phyloP scores from a whole-genome alignment of 169 alveolate genomes.

The Plasmodium gaboni region DNA sequence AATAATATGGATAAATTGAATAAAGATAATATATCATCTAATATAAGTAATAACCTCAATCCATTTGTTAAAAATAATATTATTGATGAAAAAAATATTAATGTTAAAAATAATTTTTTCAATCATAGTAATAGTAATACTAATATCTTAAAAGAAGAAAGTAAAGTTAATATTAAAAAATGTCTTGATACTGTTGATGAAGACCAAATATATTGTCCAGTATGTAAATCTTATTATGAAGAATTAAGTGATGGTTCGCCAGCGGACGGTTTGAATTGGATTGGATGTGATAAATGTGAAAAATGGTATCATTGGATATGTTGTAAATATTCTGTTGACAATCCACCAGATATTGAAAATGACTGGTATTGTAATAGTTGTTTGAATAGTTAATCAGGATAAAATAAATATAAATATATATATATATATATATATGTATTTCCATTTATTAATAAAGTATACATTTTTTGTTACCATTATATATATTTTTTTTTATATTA shows the following conservation, averaged over 20 bases:
- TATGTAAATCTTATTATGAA: slow-evolving; percentile 83
- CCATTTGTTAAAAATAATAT: too few relatives aligned
- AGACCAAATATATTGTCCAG: slow-evolving; percentile 85
- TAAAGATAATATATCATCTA: too few relatives aligned
- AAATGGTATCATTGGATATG: slow-evolving; percentile 88
- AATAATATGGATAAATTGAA: too few relatives aligned
- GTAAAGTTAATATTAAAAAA: slow-evolving; percentile 70
- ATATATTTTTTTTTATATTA: too few relatives aligned
- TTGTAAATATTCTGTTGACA: slow-evolving; percentile 73
- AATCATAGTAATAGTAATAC: slow-evolving; percentile 76
- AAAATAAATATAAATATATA: too few relatives aligned
- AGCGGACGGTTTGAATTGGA: slow-evolving; percentile 88
- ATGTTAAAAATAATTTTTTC: slow-evolving; percentile 4
- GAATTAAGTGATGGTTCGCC: slow-evolving; percentile 87
- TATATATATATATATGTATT: too few relatives aligned
- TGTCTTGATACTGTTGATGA: slow-evolving; percentile 76
- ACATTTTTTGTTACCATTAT: too few relatives aligned
- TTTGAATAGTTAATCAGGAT: slow-evolving; percentile 22
- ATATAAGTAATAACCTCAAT: too few relatives aligned
- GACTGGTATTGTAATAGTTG: slow-evolving; percentile 70
- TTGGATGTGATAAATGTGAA: slow-evolving; percentile 88
- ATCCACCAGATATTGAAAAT: slow-evolving; percentile 72
- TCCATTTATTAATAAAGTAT: too few relatives aligned
- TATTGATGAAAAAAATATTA: too few relatives aligned
- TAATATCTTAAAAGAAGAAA: slow-evolving; percentile 78